phyloP scores from a whole-genome alignment of 1,284 basidiomycete species.

The Peniophora sp. region DNA sequence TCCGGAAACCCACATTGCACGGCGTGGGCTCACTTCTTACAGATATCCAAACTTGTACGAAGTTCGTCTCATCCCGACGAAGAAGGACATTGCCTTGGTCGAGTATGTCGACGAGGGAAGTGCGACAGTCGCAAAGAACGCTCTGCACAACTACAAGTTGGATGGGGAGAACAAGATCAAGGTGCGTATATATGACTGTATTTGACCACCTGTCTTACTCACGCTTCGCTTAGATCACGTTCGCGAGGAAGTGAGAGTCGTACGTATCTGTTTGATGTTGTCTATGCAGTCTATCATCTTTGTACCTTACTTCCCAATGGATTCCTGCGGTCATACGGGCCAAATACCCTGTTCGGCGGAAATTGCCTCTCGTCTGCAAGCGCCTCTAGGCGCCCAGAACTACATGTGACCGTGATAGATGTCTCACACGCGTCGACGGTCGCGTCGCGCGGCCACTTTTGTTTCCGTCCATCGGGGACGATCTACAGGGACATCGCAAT shows the following conservation, averaged over 20 bases:
- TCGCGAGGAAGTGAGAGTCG: conserved; percentile 44
- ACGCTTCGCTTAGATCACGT: conserved; percentile 38
- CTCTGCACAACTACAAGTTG: conserved; percentile 92
- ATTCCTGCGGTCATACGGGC: no score
- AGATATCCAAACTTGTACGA: conserved; percentile 91
- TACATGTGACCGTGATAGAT: no score
- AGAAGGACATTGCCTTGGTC: conserved; percentile 95
- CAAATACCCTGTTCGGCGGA: no score
- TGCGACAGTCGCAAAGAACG: conserved; percentile 87
- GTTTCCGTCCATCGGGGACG: no score
- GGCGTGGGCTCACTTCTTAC: conserved; percentile 8
- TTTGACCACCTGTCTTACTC: not conserved
- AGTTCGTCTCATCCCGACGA: conserved; percentile 93
- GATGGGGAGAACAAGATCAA: conserved; percentile 97
- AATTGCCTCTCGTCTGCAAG: no score
- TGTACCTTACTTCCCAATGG: no score
- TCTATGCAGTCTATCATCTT: not conserved
- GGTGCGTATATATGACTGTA: conserved; percentile 31
- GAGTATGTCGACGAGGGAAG: conserved; percentile 88
- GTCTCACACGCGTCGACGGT: no score
- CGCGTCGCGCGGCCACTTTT: no score
- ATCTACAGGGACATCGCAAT: no score
- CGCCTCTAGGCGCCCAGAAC: no score
- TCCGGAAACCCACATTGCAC: not conserved
- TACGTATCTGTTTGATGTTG: conserved; percentile 7